Evolutionary conservation across 2,329 filamentous ascomycete genomes (phyloP).

Genomic region (Venturia effusa): DNA sequence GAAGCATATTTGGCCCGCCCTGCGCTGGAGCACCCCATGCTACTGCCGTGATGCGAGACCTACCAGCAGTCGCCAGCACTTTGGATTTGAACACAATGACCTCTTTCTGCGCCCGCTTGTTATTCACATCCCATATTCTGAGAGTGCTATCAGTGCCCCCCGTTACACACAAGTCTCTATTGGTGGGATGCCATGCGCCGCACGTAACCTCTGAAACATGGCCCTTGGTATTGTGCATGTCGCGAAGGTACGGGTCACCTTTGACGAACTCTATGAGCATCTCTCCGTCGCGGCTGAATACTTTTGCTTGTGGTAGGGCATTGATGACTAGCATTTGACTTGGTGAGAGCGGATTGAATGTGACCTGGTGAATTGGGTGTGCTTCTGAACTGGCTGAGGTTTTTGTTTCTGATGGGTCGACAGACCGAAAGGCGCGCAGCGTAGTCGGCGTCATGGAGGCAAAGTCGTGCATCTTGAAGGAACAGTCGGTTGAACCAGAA

Average conservation of each 20-base stretch:
- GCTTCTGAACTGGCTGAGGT: constrained; percentile 61
- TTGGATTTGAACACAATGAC: constrained; percentile 94
- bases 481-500: constrained; percentile 86
- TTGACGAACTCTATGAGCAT: constrained; percentile 82
- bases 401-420: constrained; percentile 70
- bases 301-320: constrained; percentile 79
- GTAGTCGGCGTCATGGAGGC: constrained; percentile 92
- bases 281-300: constrained; percentile 82
- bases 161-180: constrained; percentile 77
- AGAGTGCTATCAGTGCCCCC: constrained; percentile 92
- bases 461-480: constrained; percentile 88
- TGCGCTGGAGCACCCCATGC: constrained; percentile 70
- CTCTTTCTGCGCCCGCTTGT: constrained; percentile 79
- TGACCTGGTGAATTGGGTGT: constrained; percentile 75
- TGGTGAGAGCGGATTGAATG: constrained; percentile 76
- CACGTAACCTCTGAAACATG: constrained; percentile 87
- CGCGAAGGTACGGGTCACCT: constrained; percentile 94
- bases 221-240: constrained; percentile 96
- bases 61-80: constrained; percentile 74
- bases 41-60: constrained; percentile 88
- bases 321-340: constrained; percentile 76
- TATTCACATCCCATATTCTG: constrained; percentile 93
- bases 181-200: constrained; percentile 81
- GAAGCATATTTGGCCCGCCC: constrained; percentile 67
- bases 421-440: constrained; percentile 80